Conservation (phyloP, 768 basidiomycete species). For the Phylloporus rhodoxanthus region DNA sequence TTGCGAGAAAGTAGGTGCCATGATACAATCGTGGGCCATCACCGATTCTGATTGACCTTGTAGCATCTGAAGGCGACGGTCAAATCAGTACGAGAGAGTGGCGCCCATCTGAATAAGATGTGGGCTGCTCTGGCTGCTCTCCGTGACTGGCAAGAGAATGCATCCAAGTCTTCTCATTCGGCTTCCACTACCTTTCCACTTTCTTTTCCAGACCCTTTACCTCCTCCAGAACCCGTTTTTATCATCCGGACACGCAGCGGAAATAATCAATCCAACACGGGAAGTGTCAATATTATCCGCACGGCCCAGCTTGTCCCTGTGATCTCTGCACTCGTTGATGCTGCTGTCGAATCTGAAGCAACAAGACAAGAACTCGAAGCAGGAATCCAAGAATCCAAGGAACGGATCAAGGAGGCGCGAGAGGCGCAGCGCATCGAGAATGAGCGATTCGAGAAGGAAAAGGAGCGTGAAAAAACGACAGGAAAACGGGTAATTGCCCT, state of each 20-base stretch:
- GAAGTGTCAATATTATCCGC: constrained; percentile 31
- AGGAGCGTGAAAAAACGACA: constrained; percentile 53
- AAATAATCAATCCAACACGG: constrained; percentile 23
- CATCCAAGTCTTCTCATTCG: constrained; percentile 12
- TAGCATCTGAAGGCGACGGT: constrained; percentile 33
- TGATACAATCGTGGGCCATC: not conserved
- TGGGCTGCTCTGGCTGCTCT: constrained; percentile 52
- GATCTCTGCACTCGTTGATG: constrained; percentile 52
- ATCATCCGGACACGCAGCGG: constrained; percentile 46
- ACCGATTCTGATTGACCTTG: not conserved
- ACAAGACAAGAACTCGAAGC: constrained; percentile 59
- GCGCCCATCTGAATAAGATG: constrained; percentile 55
- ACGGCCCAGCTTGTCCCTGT: constrained; percentile 67
- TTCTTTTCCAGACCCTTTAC: constrained; percentile 53
- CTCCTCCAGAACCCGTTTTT: constrained; percentile 41
- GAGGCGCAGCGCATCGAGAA: constrained; percentile 39
- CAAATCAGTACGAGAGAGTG: constrained; percentile 47
- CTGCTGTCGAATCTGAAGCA: constrained; percentile 38
- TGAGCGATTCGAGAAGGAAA: constrained; percentile 26
- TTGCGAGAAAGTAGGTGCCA: constrained; percentile 27
- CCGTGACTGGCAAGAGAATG: constrained; percentile 32
- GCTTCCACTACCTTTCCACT: constrained; percentile 16
- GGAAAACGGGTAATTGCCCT: constrained; percentile 18
- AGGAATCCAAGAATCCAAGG: constrained; percentile 51
- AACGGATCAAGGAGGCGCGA: constrained; percentile 43